A percentile compares a stretch with the other conserved stretches of the same genome.
phyloP scores from a whole-genome alignment of 495 filamentous ascomycete species.

The Neurospora hispaniola region DNA sequence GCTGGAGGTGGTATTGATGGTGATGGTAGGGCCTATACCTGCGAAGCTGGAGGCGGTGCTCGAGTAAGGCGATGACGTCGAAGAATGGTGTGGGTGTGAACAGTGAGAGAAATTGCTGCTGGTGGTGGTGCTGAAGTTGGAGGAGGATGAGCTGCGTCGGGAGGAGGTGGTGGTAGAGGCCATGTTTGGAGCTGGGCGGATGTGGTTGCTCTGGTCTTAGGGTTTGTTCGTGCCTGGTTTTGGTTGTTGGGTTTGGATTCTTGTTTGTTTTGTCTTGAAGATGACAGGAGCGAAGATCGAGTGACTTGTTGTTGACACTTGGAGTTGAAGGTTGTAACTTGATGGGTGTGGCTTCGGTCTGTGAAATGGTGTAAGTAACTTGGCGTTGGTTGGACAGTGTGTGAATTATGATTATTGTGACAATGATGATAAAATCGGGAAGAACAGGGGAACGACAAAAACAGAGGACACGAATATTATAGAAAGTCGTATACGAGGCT shows the following conservation, averaged over 20 bases:
- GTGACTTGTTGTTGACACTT: background rate
- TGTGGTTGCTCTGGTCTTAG: background rate
- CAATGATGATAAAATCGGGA: background rate
- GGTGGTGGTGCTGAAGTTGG: background rate
- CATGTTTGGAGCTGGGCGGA: background rate
- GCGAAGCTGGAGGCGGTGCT: background rate
- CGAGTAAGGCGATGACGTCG: background rate
- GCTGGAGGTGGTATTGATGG: background rate
- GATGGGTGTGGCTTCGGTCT: background rate
- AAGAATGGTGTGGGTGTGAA: background rate
- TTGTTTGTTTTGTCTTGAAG: background rate
- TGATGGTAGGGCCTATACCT: background rate
- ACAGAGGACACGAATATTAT: background rate
- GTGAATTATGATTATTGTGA: background rate
- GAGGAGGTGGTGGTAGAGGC: background rate
- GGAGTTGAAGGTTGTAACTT: background rate
- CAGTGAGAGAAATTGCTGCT: background rate
- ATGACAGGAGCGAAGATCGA: background rate
- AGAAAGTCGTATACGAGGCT: background rate
- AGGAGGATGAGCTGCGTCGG: background rate
- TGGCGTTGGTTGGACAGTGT: background rate
- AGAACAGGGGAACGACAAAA: background rate
- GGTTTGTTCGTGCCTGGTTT: background rate
- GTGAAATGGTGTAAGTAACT: background rate
- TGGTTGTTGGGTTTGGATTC: background rate